Evolutionary conservation across 2,329 filamentous ascomycete genomes (phyloP), one percentile per base, ranked within the genome.

Genomic region (Sporothrix brasiliensis): DNA sequence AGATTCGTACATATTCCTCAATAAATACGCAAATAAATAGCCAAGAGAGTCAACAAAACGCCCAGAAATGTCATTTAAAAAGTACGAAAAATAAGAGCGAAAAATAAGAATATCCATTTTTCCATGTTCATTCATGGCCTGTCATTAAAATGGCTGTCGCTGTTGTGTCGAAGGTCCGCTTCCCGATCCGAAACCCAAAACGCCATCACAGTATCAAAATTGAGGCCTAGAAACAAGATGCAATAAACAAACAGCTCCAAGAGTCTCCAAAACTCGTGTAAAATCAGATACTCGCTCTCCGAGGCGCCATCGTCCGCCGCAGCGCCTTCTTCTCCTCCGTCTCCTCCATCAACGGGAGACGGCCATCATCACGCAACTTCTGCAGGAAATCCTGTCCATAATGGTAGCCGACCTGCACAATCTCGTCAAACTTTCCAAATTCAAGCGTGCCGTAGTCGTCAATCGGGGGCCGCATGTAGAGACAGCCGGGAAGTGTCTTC

Each of bases 351-450:
- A 91, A 76, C 30, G 87, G 87, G 74, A 99, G 81, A 52, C 91
- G 86, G 0, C 94, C 94, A 76, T 96, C 86, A 52, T 92, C 91
- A 77, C 89, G 89, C 78, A 98, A 82, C 75, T 89, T 86, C 68
- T 88, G 88, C 74, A 99, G 80, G 78, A 91, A 97, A 69, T 92
- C 88, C 78, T 91, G 90, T 4, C 93, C 95, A 77, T 90, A 99
- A 69, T 87, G 85, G 80, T 97, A 97, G 1, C 95, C 96, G 13
- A 97, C 86, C 75, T 91, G 86, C 77, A 96, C 97, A 69, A 99
- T 94, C 84, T 99, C 96, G 76, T 98, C 94, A 79, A 99, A 99
- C 79, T 97, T 97, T 73, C 89, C 92, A 83, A 99, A 99, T 71
- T 99, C 95, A 41, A 99, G 83, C 1, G 95, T 99, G 4, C 94